phyloP scores from a whole-genome alignment of 768 basidiomycete species.

The Agaricus subrufescens region DNA sequence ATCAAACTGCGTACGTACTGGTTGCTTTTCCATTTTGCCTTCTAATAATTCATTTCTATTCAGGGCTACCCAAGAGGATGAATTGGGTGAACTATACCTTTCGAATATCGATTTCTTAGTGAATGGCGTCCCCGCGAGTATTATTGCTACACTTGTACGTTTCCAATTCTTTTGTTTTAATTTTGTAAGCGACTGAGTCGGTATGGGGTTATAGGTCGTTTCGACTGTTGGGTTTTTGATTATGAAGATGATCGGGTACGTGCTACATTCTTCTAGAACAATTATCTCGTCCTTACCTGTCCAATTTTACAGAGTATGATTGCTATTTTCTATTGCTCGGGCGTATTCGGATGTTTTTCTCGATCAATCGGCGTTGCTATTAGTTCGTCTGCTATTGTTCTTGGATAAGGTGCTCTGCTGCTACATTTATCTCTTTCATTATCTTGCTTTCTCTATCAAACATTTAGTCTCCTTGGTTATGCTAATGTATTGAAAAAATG shows the following conservation, averaged over 20 bases:
- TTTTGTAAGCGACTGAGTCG: background rate
- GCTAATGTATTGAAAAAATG: too few relatives aligned
- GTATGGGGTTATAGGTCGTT: constrained; percentile 52
- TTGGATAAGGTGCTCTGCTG: too few relatives aligned
- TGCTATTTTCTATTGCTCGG: background rate
- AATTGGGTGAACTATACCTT: constrained; percentile 86
- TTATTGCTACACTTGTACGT: constrained; percentile 78
- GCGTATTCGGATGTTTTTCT: too few relatives aligned
- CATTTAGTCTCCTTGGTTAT: too few relatives aligned
- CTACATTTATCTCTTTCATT: too few relatives aligned
- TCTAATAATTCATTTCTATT: constrained; percentile 16
- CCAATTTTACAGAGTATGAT: background rate
- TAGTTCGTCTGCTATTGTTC: too few relatives aligned
- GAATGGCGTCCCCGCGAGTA: constrained; percentile 91
- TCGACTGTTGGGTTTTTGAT: constrained; percentile 80
- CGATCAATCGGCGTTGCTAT: too few relatives aligned
- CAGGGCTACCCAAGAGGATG: constrained; percentile 91
- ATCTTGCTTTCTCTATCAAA: too few relatives aligned
- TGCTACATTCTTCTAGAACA: constrained; percentile 8
- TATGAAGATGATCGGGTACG: constrained; percentile 70
- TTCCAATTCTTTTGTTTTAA: background rate
- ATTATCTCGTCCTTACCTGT: background rate
- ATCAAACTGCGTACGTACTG: constrained; percentile 84
- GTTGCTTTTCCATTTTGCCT: constrained; percentile 8
- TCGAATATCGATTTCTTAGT: constrained; percentile 85